Conservation (phyloP, 257 asterid species). For the Capsicum baccatum region DNA sequence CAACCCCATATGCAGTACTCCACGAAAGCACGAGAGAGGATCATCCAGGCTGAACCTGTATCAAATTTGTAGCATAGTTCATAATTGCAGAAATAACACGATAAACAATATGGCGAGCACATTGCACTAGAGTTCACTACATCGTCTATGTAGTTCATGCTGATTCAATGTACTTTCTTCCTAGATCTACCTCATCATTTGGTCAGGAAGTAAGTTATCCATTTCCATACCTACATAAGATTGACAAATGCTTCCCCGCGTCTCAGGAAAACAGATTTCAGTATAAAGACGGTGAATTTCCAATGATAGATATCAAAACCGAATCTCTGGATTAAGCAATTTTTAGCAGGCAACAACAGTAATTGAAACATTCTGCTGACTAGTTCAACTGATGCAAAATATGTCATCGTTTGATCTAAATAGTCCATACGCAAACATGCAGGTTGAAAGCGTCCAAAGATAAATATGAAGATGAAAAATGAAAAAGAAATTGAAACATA, state of each 20-base stretch:
- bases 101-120: neutral
- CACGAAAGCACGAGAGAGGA: slow-evolving; percentile 78
- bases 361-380: neutral
- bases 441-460: neutral
- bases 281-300: neutral
- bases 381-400: neutral
- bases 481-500: neutral
- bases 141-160: neutral
- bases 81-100: neutral
- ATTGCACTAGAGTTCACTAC: neutral
- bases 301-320: neutral
- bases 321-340: neutral
- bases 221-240: neutral
- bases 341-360: slow-evolving; percentile 8
- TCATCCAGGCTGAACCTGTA: slow-evolving; percentile 98
- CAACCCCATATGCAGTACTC: slow-evolving; percentile 95
- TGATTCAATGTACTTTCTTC: slow-evolving; percentile 1
- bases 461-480: neutral
- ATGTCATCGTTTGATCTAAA: neutral
- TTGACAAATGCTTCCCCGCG: neutral
- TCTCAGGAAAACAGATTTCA: neutral
- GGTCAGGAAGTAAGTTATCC: neutral
- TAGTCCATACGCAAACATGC: neutral
- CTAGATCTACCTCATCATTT: neutral
- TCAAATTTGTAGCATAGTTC: neutral